Percentiles rank a stretch among this genome's conserved stretches.
Conservation (phyloP, 2,329 filamentous ascomycete genomes). For the Blastomyces gilchristii region DNA sequence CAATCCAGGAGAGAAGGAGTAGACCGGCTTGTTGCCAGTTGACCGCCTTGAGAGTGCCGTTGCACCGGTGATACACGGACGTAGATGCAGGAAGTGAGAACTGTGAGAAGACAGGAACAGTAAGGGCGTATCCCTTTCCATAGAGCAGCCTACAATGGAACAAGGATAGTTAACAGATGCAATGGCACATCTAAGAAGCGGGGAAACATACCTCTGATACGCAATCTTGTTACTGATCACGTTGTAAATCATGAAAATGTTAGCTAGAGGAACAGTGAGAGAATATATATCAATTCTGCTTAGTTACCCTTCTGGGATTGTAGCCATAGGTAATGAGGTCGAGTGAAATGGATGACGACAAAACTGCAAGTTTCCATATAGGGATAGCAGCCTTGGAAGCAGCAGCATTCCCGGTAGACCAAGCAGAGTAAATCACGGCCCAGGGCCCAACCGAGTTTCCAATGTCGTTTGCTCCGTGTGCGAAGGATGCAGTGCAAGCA, state of each 20-base stretch:
- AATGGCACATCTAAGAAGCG: background rate
- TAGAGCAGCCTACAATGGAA: slow-evolving; percentile 44
- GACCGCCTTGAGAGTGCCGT: slow-evolving; percentile 59
- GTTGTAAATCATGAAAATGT: slow-evolving; percentile 15
- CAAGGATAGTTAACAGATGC: slow-evolving; percentile 11
- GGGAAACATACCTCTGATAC: slow-evolving; percentile 42
- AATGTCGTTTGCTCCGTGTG: slow-evolving; percentile 66
- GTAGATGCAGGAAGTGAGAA: slow-evolving; percentile 67
- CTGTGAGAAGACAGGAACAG: slow-evolving; percentile 65
- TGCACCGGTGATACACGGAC: slow-evolving; percentile 69
- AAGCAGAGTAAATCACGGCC: slow-evolving; percentile 60
- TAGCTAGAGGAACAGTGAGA: slow-evolving; percentile 8
- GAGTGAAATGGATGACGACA: slow-evolving; percentile 52
- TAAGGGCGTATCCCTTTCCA: slow-evolving; percentile 72
- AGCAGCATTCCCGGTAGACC: slow-evolving; percentile 52
- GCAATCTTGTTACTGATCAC: slow-evolving; percentile 77
- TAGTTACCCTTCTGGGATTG: slow-evolving; percentile 70
- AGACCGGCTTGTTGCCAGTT: slow-evolving; percentile 66
- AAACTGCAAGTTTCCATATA: slow-evolving; percentile 65
- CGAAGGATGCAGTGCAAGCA: slow-evolving; percentile 42
- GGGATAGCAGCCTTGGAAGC: slow-evolving; percentile 56
- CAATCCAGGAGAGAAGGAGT: slow-evolving; percentile 56
- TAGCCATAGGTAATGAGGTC: slow-evolving; percentile 68
- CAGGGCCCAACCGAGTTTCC: slow-evolving; percentile 60
- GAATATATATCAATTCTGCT: slow-evolving; percentile 18